Percentiles rank a stretch among this genome's conserved stretches.
Evolutionary conservation across 2,329 filamentous ascomycete species (phyloP).

Genomic region (Thielaviopsis punctulata): DNA sequence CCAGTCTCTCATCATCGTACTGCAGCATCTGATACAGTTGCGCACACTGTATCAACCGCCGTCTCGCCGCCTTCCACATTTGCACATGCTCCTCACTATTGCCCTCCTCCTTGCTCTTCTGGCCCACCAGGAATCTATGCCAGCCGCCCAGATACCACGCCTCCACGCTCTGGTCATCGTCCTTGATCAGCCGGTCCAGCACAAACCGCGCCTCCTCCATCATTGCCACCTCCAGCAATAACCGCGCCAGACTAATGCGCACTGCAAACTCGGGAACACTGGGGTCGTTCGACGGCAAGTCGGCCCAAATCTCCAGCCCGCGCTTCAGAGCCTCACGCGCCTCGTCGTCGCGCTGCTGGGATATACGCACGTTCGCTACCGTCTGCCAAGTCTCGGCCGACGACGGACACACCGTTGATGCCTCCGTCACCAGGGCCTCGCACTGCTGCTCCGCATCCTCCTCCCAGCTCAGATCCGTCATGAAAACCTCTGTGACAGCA

Average conservation of each 20-base stretch:
- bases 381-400: slow-evolving; percentile 88
- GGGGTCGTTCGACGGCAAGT: slow-evolving; percentile 54
- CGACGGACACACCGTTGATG: slow-evolving; percentile 65
- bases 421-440: slow-evolving; percentile 79
- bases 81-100: slow-evolving; percentile 15
- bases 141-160: slow-evolving; percentile 95
- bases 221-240: slow-evolving; percentile 82
- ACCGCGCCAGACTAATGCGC: slow-evolving; percentile 62
- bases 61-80: slow-evolving; percentile 55
- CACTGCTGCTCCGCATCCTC: slow-evolving; percentile 77
- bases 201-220: slow-evolving; percentile 73
- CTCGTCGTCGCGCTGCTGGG: slow-evolving; percentile 63
- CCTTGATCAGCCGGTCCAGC: slow-evolving; percentile 62
- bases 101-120: slow-evolving; percentile 23
- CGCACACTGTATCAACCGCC: slow-evolving; percentile 69
- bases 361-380: slow-evolving; percentile 82
- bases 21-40: slow-evolving; percentile 62
- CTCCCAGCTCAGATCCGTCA: slow-evolving; percentile 94
- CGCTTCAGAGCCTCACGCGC: slow-evolving; percentile 60
- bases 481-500: slow-evolving; percentile 89
- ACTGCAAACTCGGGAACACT: slow-evolving; percentile 72
- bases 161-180: slow-evolving; percentile 90
- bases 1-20: slow-evolving; percentile 70
- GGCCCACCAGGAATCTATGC: slow-evolving; percentile 66
- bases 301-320: slow-evolving; percentile 71